Evolutionary conservation across 2,329 filamentous ascomycete genomes (phyloP), one percentile per base, ranked within the genome.

Genomic region (Xylariales sp.): DNA sequence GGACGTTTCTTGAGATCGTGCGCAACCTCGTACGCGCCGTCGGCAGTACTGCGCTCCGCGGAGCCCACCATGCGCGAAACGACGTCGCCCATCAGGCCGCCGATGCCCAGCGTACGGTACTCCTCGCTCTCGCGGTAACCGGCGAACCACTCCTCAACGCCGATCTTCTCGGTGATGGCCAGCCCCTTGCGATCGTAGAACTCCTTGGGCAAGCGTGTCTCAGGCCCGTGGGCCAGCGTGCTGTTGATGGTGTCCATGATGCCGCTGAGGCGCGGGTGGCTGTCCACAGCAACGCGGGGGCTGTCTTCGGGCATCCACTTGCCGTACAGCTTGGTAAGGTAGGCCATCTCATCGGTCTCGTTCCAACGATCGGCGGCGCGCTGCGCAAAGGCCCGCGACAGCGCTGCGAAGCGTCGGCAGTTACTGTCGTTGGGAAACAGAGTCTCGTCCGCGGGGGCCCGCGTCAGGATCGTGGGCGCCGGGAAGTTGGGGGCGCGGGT

Each of bases 231-330:
- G 3, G 90, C 91, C 11, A 85, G 70, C 0, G 88, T 95, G 6
- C 88, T 80, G 57, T 96, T 97, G 54, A 97, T 76, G 0, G 88
- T 93, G 63, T 98, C 93, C 85, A 95, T 88, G 52, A 98, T 84
- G 37, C 93, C 93, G 5, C 82, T 89, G 11, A 97, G 70, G 30
- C 90, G 75, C 1, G 93, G 93, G 42, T 83, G 83, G 1, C 82
- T 83, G 60, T 96, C 89, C 7, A 97, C 87, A 18, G 85, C 86
- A 7, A 96, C 81, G 27, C 74, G 72, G 10, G 75, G 75, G 20
- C 70, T 73, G 24, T 73, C 72, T 6, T 79, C 72, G 0, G 88
- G 88, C 86, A 97, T 95, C 79, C 85, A 95, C 59, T 85, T 88
- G 24, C 84, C 81, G 38, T 90, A 80, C 42, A 86, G 65, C 43